Conservation (phyloP, 192 early-diverging fungal species). For the Neocallimastix lanati region DNA sequence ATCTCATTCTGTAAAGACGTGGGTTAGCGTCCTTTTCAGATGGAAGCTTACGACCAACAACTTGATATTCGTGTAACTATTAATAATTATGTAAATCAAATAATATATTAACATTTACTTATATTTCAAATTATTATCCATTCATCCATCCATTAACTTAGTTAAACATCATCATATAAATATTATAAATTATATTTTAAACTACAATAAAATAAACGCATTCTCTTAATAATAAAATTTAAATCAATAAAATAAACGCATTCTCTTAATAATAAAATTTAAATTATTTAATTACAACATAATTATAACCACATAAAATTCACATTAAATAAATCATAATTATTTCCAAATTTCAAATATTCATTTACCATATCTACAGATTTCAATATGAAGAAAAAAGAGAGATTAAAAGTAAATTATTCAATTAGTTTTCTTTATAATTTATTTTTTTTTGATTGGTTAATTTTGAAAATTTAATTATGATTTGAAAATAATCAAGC, state of each 20-base stretch:
- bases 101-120: no score
- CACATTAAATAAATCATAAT: not conserved
- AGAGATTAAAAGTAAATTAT: not conserved
- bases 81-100: no score
- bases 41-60: conserved; percentile 89
- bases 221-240: no score
- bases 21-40: conserved; percentile 78
- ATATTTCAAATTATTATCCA: no score
- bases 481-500: not conserved
- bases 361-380: not conserved
- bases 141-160: no score
- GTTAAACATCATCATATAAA: no score
- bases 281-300: not conserved
- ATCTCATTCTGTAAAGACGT: conserved; percentile 94
- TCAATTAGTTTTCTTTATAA: not conserved
- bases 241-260: no score
- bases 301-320: not conserved
- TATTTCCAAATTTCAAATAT: not conserved
- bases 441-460: not conserved
- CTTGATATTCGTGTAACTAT: conserved; percentile 40
- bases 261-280: no score
- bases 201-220: no score
- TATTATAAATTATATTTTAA: no score
- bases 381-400: not conserved
- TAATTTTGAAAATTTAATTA: not conserved